Conservation (phyloP, 202 grass and related monocot genomes). For the Elaeis oleifera region DNA sequence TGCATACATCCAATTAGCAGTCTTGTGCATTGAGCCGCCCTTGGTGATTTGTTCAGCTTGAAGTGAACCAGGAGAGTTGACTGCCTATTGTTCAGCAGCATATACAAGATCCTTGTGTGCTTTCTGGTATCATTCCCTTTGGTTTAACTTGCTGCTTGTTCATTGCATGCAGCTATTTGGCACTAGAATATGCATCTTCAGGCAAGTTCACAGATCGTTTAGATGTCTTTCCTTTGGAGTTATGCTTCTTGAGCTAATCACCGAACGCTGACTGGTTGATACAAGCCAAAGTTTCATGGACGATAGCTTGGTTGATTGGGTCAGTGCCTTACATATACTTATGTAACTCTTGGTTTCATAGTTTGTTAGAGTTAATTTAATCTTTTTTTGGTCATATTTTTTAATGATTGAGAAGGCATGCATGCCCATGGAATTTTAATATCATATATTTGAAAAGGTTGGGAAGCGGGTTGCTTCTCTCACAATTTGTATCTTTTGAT, state of each 20-base stretch:
- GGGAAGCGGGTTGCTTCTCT: too few species aligned
- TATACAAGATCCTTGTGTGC: too few species aligned
- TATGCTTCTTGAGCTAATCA: conserved; percentile 97
- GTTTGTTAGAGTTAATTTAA: too few species aligned
- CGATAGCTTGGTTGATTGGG: conserved; percentile 89
- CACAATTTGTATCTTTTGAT: too few species aligned
- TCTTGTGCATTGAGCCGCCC: too few species aligned
- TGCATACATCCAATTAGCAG: too few species aligned
- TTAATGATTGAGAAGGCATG: background rate
- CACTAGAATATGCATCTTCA: conserved; percentile 69
- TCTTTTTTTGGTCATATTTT: background rate
- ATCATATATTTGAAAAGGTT: too few species aligned
- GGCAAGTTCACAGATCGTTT: conserved; percentile 89
- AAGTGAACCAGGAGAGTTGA: too few species aligned
- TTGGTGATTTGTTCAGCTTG: too few species aligned
- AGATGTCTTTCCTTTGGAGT: conserved; percentile 91
- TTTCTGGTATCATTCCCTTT: background rate
- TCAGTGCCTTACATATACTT: conserved; percentile 27
- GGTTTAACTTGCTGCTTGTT: conserved; percentile 6
- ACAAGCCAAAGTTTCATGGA: conserved; percentile 48
- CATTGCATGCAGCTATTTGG: conserved; percentile 47
- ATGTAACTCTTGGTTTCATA: too few species aligned
- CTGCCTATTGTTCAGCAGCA: too few species aligned
- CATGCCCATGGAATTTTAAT: too few species aligned
- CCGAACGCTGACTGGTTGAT: conserved; percentile 65